Conservation (phyloP, 2,329 filamentous ascomycete species). For the Beauveria australis region DNA sequence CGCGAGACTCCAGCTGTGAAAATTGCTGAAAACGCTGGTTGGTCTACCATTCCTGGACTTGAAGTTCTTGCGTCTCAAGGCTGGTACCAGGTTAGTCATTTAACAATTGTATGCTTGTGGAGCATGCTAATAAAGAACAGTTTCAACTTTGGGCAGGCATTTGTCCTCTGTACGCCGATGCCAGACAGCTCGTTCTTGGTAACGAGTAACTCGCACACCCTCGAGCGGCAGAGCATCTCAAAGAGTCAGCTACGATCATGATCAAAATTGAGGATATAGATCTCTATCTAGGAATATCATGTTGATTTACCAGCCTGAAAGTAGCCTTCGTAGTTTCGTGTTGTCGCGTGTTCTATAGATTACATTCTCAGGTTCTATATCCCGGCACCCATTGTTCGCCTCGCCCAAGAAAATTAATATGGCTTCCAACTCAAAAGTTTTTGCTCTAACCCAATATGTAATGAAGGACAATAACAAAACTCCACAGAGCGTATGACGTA, state of each 20-base stretch:
- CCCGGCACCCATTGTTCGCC: not conserved
- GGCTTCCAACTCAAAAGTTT: not conserved
- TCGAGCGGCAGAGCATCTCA: no score
- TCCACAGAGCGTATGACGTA: not conserved
- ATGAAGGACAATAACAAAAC: not conserved
- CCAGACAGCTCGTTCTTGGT: constrained; percentile 51
- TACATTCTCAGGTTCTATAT: not conserved
- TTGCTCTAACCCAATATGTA: not conserved
- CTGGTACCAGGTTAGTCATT: constrained; percentile 65
- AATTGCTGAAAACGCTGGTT: constrained; percentile 63
- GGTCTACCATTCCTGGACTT: constrained; percentile 76
- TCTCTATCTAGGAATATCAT: not conserved
- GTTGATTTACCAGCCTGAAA: not conserved
- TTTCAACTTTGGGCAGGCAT: constrained; percentile 83
- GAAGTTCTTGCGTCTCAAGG: constrained; percentile 87
- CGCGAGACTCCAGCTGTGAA: constrained; percentile 75
- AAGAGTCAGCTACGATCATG: no score
- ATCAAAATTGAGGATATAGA: not conserved
- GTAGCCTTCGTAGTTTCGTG: not conserved
- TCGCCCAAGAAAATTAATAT: not conserved
- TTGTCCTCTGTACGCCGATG: constrained; percentile 61
- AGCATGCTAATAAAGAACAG: constrained; percentile 30
- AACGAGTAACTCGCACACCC: not conserved
- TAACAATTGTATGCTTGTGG: not conserved
- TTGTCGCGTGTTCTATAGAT: constrained; percentile 1